A percentile compares a stretch with the other conserved stretches of the same genome.
Conservation (phyloP, 202 grass and related monocot genomes). For the Schoenoplectus triqueter region DNA sequence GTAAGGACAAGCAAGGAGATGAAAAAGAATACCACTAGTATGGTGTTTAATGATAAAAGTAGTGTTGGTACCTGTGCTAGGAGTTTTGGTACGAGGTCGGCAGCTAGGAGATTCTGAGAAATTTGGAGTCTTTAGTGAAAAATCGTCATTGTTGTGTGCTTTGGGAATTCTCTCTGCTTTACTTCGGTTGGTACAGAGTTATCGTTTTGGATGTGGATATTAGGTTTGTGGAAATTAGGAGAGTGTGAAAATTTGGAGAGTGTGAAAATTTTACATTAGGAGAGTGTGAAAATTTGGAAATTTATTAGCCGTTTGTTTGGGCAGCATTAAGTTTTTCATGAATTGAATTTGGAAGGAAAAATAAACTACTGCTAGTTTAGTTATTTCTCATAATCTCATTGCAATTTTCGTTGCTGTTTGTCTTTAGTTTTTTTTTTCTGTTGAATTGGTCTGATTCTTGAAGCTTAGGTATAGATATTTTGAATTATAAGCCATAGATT, state of each 20-base stretch:
- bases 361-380: no score
- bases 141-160: slow-evolving; percentile 7
- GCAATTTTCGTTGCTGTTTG: no score
- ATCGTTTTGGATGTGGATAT: slow-evolving; percentile 6
- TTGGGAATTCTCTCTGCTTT: slow-evolving; percentile 37
- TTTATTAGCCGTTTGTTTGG: no score
- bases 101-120: slow-evolving; percentile 37
- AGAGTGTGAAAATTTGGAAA: no score
- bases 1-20: slow-evolving; percentile 77
- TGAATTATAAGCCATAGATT: no score
- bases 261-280: no score
- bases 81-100: slow-evolving; percentile 48
- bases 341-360: no score
- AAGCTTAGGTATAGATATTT: no score
- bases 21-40: slow-evolving; percentile 51
- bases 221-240: neutral
- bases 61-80: slow-evolving; percentile 33
- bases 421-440: no score
- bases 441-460: no score
- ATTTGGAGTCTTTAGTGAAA: neutral
- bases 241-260: neutral
- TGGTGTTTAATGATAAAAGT: slow-evolving; percentile 28
- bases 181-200: neutral
- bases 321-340: no score
- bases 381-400: no score